Evolutionary conservation across 192 early-diverging fungal genomes (phyloP), one percentile per base, ranked within the genome.

Genomic region (Podila minutissima): DNA sequence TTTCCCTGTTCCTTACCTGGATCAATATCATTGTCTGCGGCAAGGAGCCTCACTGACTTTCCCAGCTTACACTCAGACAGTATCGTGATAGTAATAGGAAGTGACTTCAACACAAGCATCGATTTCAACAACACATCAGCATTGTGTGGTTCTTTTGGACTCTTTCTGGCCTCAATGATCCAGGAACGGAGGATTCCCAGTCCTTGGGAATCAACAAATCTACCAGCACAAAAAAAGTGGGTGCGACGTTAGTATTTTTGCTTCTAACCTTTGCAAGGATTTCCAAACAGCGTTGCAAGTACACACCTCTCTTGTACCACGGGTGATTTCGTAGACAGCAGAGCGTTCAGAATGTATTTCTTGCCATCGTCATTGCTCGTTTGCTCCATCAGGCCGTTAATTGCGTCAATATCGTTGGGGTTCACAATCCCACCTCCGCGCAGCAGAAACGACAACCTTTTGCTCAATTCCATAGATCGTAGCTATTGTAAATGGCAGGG

Each of bases 391-490:
- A 81, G 6, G 3, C 49, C 57, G 5, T 62, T 64, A 5, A 81
- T 28, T 0, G n/a, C 11, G 3, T 59, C 28, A 3, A 73, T 31
- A 63, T 67, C 29, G 6, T 46, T 41, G 35, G 53, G 15, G 1
- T 62, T 50, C 31, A 31, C 15, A 19, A 81, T 69, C 2, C 71
- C 67, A 0, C 77, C 77, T 8, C 77, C 77, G 31, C 62, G 60
- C 24, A 81, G 57, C 26, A 61, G 7, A 26, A 33, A 17, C 59
- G 31, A 31, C 3, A 61, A 10, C 31, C 5, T 61, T 31, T 61
- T 28, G 26, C 22, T 26, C 6, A 61, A 10, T 61, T 33, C 26
- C 15, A 19, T 31, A 6, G 59, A 20, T 61, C 31, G 26, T 9
- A 61, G 17, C 59, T 61, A 31, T 46, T 46, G 41, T 46, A 22